Conservation (phyloP, 1,284 basidiomycete genomes). For the Pseudozyma flocculosa region DNA sequence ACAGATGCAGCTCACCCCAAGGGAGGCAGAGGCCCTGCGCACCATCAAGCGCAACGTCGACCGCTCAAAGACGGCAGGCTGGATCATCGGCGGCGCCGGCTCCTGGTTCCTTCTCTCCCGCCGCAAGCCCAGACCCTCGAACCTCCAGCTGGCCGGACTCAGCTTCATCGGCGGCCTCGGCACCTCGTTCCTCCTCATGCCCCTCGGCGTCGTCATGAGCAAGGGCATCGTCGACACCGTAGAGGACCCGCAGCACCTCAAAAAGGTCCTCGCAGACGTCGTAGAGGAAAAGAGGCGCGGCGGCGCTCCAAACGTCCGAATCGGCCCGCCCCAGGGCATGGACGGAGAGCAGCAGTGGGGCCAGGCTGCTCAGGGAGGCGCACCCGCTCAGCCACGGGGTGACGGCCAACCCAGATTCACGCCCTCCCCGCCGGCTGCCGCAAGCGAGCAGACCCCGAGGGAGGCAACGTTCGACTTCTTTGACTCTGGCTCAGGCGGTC, state of each 20-base stretch:
- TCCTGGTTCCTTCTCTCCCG: constrained; percentile 13
- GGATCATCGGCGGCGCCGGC: constrained; percentile 27
- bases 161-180: constrained; percentile 26
- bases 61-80: constrained; percentile 27
- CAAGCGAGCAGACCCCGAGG: no score
- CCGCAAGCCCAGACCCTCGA: constrained; percentile 17
- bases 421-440: no score
- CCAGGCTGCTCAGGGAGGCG: no score
- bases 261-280: constrained; percentile 18
- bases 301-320: constrained; percentile 14
- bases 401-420: no score
- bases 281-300: constrained; percentile 29
- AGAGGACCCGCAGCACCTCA: constrained; percentile 36
- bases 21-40: constrained; percentile 24
- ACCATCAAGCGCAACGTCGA: constrained; percentile 34
- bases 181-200: constrained; percentile 24
- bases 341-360: constrained; percentile 17
- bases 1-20: constrained; percentile 29
- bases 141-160: constrained; percentile 13
- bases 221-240: constrained; percentile 14
- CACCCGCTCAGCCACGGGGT: no score
- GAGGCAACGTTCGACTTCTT: background rate
- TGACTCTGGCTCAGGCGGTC: background rate
- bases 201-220: constrained; percentile 21
- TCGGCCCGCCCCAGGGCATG: constrained; percentile 19